Base-by-base conservation (phyloP, 2,329 filamentous ascomycete genomes). In the Ramularia endophylla region DNA sequence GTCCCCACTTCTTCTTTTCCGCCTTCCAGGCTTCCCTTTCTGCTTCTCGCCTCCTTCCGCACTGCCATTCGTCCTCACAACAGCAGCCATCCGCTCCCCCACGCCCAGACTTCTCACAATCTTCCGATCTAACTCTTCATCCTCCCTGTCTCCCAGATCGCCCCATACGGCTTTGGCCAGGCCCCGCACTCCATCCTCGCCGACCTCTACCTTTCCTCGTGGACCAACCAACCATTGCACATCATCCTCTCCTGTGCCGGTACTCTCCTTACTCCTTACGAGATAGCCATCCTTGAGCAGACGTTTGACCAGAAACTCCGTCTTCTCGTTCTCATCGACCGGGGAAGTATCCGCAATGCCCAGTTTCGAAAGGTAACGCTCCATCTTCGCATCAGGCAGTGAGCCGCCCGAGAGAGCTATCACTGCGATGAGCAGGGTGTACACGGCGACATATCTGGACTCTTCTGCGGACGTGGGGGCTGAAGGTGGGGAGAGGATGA, bases 281-380 rank as follows among this genome's bases (percentile, higher is more conserved):
- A 98, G 69, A 58, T 98, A 98, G 0, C 85, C 85, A 40, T 97
- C 88, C 50, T 77, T 82, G 50, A 82, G 75, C 70, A 97, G 81
- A 38, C 78, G 77, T 52, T 81, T 78, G 9, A 97, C 67, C 3
- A 90, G 69, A 38, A 79, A 73, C 5, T 94, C 85, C 1, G 86
- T 94, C 56, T 78, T 85, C 31, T 86, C 83, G 25, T 54, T 52
- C 3, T 53, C 52, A 3, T 43, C 44, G 5, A 62, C 38, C 0
- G 85, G 84, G 2, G 88, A 82, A 48, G 84, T 83, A 27, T 78
- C 75, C 40, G 87, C 80, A 3, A 85, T 80, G 46, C 92, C 89
- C 48, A 89, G 71, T 17, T 87, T 78, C 36, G 73, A 69, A 8
- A 97, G 73, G 54, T 87, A 83, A 8, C 87, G 77, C 39, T 81